Base-by-base conservation (phyloP, 1,284 basidiomycete species). In the Ustilago trichophora region DNA sequence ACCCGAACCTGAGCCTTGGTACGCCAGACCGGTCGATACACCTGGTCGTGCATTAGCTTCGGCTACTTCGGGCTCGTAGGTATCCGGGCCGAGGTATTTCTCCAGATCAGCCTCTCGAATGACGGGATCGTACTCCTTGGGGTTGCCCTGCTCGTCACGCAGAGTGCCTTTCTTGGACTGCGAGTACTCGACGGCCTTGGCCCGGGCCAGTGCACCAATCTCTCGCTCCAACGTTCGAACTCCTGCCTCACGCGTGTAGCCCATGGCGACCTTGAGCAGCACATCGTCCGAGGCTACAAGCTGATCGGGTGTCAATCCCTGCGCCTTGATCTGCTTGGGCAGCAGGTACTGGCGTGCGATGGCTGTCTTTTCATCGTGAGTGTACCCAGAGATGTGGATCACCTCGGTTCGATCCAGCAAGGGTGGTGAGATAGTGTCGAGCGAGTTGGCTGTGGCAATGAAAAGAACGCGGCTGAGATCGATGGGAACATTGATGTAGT, bases 181-280 rank as follows among this genome's bases (percentile, higher is more conserved):
- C 0, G 92, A 88, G 87, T 89, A 95, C 75, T 96, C 89, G 27
- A 81, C 79, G 9, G 79, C 78, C 51, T 81, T 81, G 66, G 87
- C 89, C 18, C 94, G 84, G 26, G 91, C 90, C 16, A 97, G 87
- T 18, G 89, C 87, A 10, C 91, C 92, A 38, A 97, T 89, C 11
- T 91, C 88, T 5, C 94, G 87, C 78, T 97, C 93, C 11, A 97
- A 86, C 24, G 88, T 89, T 25, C 93, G 87, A n/a, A 97, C 93
- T 24, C 94, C 93, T 0, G 93, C 93, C 82, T 96, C 91, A 9
- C 89, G 86, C 1, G 92, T 93, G 77, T 93, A 93, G 22, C 86
- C 84, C 12, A 88, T 90, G 26, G 89, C 89, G 46, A 93, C 85
- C 48, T 87, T 86, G 60, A 88, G 82, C 29, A 94, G 80, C 1